phyloP scores from a whole-genome alignment of 768 basidiomycete species.

The Lyophyllum decastes region DNA sequence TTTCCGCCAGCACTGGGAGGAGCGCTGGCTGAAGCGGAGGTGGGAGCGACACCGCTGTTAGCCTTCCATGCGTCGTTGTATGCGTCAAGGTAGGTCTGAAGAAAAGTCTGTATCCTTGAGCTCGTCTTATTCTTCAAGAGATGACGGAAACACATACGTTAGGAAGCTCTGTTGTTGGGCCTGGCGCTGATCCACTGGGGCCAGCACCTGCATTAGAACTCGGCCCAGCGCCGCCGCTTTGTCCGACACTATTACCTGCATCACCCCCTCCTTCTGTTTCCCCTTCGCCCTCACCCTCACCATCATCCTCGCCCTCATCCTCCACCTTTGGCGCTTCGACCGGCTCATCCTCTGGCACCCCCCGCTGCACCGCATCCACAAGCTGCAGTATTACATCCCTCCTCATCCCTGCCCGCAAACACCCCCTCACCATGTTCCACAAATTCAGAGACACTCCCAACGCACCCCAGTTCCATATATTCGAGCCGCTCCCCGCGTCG shows the following conservation, averaged over 20 bases:
- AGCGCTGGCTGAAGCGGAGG: constrained; percentile 14
- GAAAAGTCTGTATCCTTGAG: constrained; percentile 17
- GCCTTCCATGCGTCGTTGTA: constrained; percentile 67
- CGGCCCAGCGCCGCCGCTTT: neutral
- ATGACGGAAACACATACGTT: constrained; percentile 15
- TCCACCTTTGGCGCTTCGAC: constrained; percentile 30
- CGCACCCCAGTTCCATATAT: constrained; percentile 79
- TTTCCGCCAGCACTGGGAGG: neutral
- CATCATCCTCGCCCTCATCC: constrained; percentile 3
- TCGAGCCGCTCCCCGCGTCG: constrained; percentile 56
- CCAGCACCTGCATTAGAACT: neutral
- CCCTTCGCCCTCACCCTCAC: constrained; percentile 28
- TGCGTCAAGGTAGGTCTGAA: constrained; percentile 48
- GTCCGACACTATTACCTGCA: neutral
- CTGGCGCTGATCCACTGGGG: neutral
- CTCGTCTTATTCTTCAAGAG: neutral
- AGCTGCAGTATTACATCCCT: constrained; percentile 64
- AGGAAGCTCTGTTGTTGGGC: neutral
- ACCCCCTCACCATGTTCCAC: constrained; percentile 73
- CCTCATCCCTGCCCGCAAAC: constrained; percentile 56
- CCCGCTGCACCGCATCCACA: constrained; percentile 58
- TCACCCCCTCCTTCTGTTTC: constrained; percentile 19
- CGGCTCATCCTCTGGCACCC: constrained; percentile 42
- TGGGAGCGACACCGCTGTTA: constrained; percentile 38
- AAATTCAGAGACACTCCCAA: constrained; percentile 69